Base-by-base conservation (phyloP, 1,284 basidiomycete genomes). In the Dichomitus squalens region DNA sequence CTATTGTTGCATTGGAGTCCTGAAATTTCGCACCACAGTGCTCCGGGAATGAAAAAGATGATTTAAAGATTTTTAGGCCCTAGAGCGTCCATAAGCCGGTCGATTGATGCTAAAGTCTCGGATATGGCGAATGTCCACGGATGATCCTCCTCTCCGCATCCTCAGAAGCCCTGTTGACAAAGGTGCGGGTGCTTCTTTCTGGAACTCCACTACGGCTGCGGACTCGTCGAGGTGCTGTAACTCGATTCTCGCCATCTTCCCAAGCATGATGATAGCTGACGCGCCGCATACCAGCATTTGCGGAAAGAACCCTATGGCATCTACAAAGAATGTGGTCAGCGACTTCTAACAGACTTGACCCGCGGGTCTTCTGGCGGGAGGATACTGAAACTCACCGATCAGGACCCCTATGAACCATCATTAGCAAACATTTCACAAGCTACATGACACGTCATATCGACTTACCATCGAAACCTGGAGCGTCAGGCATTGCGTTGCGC, bases 401-500 rank as follows among this genome's bases (percentile, higher is more conserved):
- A 83, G 68, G 16, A 81, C 76, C 56, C 80, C 80, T 82, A 27
- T 8, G 11, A 8, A 1, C 21, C 44, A 18, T 7, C 14, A n/a
- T 36, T 20, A 39, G 31, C 18, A 8, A 23, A 23, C 12, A 16
- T 8, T 11, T 29, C n/a, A 25, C 40, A 47, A 34, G 16, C 11
- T 14, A 16, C 23, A 8, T 4, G 27, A 9, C 18, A 2, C 23
- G 8, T 8, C 20, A n/a, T 2, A 14, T 11, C 39, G 4, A 67
- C 77, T 69, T 59, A 79, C 83, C 82, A 61, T 84, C 82, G 41
- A 81, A 72, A 3, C 76, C 83, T 31, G 83, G 83, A 12, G 79
- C 81, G 66, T 85, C 82, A 20, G 83, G 82, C 83, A 85, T 85
- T 11, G 77, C 75, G 49, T 77, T 76, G 34, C 83, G 72, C 40